Percentiles rank a stretch among this genome's conserved stretches.
Evolutionary conservation across 2,329 filamentous ascomycete species (phyloP).

Genomic region (Phialophora verrucosa): DNA sequence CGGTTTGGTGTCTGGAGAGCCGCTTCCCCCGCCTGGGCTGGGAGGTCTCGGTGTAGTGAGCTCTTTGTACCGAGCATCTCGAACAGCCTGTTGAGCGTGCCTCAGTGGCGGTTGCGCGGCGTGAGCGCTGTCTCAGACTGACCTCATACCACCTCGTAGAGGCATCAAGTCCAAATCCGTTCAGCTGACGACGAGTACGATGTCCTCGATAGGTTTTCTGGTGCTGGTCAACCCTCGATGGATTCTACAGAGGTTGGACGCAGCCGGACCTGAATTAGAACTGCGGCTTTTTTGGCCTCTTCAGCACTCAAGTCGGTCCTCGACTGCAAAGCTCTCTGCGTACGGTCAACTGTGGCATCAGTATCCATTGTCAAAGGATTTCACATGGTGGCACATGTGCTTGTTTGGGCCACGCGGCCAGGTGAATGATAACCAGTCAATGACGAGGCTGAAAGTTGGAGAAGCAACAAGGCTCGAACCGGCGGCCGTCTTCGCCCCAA

Average conservation of each 20-base stretch:
- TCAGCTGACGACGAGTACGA: slow-evolving; percentile 71
- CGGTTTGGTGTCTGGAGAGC: neutral
- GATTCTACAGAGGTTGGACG: neutral
- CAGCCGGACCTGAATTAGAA: slow-evolving; percentile 26
- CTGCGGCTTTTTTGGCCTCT: slow-evolving; percentile 31
- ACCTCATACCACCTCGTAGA: slow-evolving; percentile 74
- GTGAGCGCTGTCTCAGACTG: slow-evolving; percentile 42
- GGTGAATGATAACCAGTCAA: neutral
- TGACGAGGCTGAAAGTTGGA: slow-evolving; percentile 24
- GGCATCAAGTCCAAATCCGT: slow-evolving; percentile 72
- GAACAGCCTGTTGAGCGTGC: slow-evolving; percentile 57
- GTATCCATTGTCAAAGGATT: neutral
- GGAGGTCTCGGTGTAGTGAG: slow-evolving; percentile 51
- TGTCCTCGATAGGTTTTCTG: slow-evolving; percentile 79
- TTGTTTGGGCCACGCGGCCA: slow-evolving; percentile 8
- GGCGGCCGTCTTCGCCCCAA: no score
- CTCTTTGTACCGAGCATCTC: slow-evolving; percentile 63
- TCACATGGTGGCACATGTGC: neutral
- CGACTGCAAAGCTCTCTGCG: neutral
- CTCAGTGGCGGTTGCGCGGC: slow-evolving; percentile 42
- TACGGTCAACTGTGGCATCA: neutral
- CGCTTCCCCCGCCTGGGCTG: neutral
- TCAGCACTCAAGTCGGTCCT: slow-evolving; percentile 17
- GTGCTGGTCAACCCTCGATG: slow-evolving; percentile 9
- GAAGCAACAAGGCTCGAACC: no score